phyloP scores from a whole-genome alignment of 257 asterid species.

The Solanum pennellii region DNA sequence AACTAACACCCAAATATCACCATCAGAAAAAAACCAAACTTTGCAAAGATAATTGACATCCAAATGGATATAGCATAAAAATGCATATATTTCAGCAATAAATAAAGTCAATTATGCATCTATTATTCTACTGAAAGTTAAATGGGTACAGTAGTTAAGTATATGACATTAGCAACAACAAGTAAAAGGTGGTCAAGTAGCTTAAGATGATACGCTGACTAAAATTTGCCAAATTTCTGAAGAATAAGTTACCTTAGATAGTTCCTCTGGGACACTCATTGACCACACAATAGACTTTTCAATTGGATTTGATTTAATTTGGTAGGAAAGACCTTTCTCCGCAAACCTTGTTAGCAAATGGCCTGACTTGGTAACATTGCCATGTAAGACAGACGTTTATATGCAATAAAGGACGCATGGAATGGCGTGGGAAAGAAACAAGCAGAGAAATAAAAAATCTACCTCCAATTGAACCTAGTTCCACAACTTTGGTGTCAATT shows the following conservation, averaged over 20 bases:
- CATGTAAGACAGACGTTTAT: neutral
- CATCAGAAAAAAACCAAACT: neutral
- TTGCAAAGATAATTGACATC: neutral
- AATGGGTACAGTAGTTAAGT: neutral
- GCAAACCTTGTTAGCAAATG: slow-evolving; percentile 73
- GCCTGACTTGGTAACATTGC: slow-evolving; percentile 36
- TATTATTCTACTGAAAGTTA: neutral
- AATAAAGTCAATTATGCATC: neutral
- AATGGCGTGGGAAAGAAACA: neutral
- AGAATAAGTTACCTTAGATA: slow-evolving; percentile 25
- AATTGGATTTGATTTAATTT: slow-evolving; percentile 60
- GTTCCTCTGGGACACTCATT: slow-evolving; percentile 63
- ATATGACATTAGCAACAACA: neutral
- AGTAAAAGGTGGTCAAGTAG: neutral
- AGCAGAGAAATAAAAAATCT: neutral
- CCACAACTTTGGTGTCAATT: slow-evolving; percentile 69
- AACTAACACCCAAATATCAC: neutral
- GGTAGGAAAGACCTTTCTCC: slow-evolving; percentile 72
- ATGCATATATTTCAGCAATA: neutral
- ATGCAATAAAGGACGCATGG: neutral
- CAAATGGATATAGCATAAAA: neutral
- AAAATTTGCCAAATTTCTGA: neutral
- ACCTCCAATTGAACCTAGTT: slow-evolving; percentile 86
- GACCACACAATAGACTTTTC: slow-evolving; percentile 73
- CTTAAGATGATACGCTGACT: neutral